Evolutionary conservation across 208 protist species (phyloP).

Genomic region (Acanthamoeba culbertsoni): DNA sequence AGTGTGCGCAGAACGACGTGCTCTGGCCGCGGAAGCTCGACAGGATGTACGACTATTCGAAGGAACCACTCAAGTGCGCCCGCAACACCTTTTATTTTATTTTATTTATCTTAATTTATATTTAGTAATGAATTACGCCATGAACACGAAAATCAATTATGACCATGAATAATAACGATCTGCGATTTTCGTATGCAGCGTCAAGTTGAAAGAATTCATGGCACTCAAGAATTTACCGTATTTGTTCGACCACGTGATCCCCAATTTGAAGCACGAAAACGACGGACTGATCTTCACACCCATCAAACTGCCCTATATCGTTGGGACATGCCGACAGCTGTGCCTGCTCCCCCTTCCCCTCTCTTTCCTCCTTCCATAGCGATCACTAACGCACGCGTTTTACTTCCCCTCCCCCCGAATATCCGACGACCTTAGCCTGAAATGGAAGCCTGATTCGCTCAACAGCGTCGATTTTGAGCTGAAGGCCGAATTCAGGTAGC

Average conservation of each 20-base stretch:
- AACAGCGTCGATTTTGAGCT: conserved; percentile 70
- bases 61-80: conserved; percentile 41
- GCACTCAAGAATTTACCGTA: not conserved
- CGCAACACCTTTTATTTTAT: not conserved
- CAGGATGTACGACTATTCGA: not conserved
- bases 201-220: conserved; percentile 51
- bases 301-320: conserved; percentile 42
- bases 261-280: conserved; percentile 63
- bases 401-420: not conserved
- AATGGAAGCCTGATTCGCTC: conserved; percentile 67
- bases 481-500: not conserved
- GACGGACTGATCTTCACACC: conserved; percentile 76
- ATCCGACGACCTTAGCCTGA: not conserved
- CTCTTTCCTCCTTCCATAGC: not conserved
- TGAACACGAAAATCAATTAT: too few relatives aligned
- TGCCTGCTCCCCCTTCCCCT: not conserved
- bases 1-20: conserved; percentile 30
- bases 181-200: not conserved
- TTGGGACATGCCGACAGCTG: conserved; percentile 50
- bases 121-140: too few relatives aligned
- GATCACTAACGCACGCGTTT: too few relatives aligned
- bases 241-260: conserved; percentile 50
- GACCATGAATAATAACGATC: too few relatives aligned
- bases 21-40: conserved; percentile 42
- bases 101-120: not conserved